Evolutionary conservation across 2,329 filamentous ascomycete genomes (phyloP).

Genomic region (Scleromitrula shiraiana): DNA sequence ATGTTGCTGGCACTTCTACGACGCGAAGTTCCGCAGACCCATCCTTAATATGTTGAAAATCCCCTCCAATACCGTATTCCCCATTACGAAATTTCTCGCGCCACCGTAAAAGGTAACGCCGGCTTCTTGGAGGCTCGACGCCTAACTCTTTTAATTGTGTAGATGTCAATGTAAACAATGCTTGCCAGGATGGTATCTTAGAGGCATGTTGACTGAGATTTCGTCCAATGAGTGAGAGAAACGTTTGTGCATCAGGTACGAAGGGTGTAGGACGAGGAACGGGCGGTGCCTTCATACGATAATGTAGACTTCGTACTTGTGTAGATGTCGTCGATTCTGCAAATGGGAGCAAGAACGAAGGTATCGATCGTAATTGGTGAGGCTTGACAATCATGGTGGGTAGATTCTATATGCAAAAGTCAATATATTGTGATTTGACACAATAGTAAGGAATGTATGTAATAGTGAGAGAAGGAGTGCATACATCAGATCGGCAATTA

Average conservation of each 20-base stretch:
- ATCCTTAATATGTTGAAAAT: slow-evolving; percentile 62
- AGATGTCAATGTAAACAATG: slow-evolving; percentile 76
- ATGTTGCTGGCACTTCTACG: slow-evolving; percentile 30
- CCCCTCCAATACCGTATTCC: slow-evolving; percentile 72
- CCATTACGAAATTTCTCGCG: slow-evolving; percentile 75
- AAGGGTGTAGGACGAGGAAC: slow-evolving; percentile 72
- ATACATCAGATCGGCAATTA: not conserved
- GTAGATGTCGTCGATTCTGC: slow-evolving; percentile 21
- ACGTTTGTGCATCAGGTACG: slow-evolving; percentile 75
- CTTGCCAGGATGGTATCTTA: slow-evolving; percentile 87
- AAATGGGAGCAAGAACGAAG: slow-evolving; percentile 27
- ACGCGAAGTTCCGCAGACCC: slow-evolving; percentile 46
- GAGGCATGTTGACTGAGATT: slow-evolving; percentile 70
- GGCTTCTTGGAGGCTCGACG: slow-evolving; percentile 73
- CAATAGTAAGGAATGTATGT: not conserved
- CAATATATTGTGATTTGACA: not conserved
- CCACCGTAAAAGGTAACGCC: slow-evolving; percentile 82
- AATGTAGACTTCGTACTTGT: slow-evolving; percentile 34
- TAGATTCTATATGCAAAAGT: slow-evolving; percentile 5
- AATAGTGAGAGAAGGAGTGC: not conserved
- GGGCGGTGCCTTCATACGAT: slow-evolving; percentile 30
- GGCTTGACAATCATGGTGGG: slow-evolving; percentile 26
- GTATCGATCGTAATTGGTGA: slow-evolving; percentile 22
- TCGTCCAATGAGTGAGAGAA: slow-evolving; percentile 86
- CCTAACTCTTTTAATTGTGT: slow-evolving; percentile 74